phyloP scores from a whole-genome alignment of 2,329 filamentous ascomycete genomes.

The Alternaria angustiovoidea region DNA sequence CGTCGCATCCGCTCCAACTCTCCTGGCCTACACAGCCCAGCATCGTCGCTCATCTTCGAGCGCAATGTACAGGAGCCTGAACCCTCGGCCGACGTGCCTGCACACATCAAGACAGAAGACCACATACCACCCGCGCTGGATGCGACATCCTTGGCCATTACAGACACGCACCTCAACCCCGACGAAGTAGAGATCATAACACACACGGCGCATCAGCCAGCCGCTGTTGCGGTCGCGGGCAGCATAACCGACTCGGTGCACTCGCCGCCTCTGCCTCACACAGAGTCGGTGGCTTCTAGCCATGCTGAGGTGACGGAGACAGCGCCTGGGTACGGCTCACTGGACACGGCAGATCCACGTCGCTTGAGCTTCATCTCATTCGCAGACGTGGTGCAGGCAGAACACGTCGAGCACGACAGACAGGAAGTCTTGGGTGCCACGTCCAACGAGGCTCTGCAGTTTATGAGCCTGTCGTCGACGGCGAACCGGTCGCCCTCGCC shows the following conservation, averaged over 20 bases:
- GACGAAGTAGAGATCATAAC: constrained; percentile 94
- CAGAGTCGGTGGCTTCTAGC: constrained; percentile 37
- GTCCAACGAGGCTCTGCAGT: constrained; percentile 70
- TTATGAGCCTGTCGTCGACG: constrained; percentile 72
- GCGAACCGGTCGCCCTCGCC: constrained; percentile 77
- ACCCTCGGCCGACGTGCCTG: constrained; percentile 84
- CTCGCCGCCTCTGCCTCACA: constrained; percentile 43
- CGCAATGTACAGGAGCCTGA: constrained; percentile 87
- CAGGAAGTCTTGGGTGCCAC: constrained; percentile 30
- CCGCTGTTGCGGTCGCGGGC: constrained; percentile 67
- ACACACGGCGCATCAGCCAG: constrained; percentile 82
- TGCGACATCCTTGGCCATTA: constrained; percentile 90
- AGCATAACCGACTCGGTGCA: constrained; percentile 46
- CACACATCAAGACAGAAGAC: constrained; percentile 93
- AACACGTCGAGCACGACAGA: constrained; percentile 73
- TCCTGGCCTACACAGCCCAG: constrained; percentile 80
- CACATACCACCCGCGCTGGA: constrained; percentile 91
- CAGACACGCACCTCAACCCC: constrained; percentile 82
- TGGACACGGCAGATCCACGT: constrained; percentile 80
- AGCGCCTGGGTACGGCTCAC: constrained; percentile 77
- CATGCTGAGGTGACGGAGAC: constrained; percentile 39
- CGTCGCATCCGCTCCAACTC: constrained; percentile 73
- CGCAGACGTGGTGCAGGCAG: constrained; percentile 89
- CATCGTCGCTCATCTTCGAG: constrained; percentile 84
- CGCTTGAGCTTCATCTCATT: constrained; percentile 96